Base-by-base conservation (phyloP, 176 grass and related monocot species). In the Musa acuminata region DNA sequence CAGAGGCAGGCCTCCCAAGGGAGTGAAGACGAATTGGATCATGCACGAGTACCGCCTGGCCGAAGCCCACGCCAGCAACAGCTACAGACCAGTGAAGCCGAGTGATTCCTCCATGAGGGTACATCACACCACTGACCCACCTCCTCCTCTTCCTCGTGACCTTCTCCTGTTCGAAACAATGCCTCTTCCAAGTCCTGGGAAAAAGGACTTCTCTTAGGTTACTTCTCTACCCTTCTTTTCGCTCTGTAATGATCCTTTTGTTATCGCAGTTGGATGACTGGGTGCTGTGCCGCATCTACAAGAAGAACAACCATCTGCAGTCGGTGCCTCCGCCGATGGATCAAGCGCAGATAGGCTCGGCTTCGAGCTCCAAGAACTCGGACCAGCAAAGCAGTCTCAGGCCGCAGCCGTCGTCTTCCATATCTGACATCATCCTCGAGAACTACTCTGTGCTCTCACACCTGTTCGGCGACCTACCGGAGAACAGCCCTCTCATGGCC, bases 241-340 rank as follows among this genome's bases (percentile, higher is more conserved):
- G 35, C 35, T 43, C 35, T 6, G 4, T 43, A 43, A 43, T 6
- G 35, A 43, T 43, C 35, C 35, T 43, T 43, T 43, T 5, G 35
- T 43, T 43, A 69, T 50, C 23, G 17, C 70, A 72, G 70, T 52
- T 72, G 70, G 70, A 72, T 72, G 70, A 72, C 13, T 72, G 70
- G 70, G 70, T 72, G n/a, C 50, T 72, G 49, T 72, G 50, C 21
- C 19, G 70, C 21, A 72, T 72, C 70, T 72, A 72, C 70, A 72
- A 23, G 70, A 72, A 72, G 70, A 72, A 10, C 70, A 17, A 53
- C 50, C 49, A 23, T n/a, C 0, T 10, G 2, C 51, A 52, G n/a
- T 51, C 11, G 67, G 16, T 27, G 29, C 67, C 48, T 24, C 29
- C 16, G 13, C 24, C 0, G 26, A 69, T 7, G 67, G 48, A 2